Conservation (phyloP, 768 basidiomycete species). For the Auriculariales sp. region DNA sequence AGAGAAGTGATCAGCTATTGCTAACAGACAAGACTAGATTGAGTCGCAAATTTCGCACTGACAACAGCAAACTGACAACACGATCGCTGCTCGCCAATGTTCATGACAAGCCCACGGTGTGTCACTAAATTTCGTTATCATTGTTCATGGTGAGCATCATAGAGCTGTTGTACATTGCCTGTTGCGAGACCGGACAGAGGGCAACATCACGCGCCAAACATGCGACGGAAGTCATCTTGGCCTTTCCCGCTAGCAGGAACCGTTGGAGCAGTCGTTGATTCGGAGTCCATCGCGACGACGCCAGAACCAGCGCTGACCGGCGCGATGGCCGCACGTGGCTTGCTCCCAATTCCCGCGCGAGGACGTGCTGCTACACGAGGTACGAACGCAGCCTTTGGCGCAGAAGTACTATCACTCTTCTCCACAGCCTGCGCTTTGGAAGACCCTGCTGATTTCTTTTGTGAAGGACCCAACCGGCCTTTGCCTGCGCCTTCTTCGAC, state of each 20-base stretch:
- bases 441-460: background rate
- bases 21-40: too few relatives aligned
- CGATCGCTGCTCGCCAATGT: too few relatives aligned
- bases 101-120: too few relatives aligned
- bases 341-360: slow-evolving; percentile 51
- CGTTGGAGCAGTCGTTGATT: background rate
- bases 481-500: slow-evolving; percentile 26
- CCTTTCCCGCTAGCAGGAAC: slow-evolving; percentile 27
- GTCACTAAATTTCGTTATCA: too few relatives aligned
- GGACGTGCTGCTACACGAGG: slow-evolving; percentile 55
- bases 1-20: too few relatives aligned
- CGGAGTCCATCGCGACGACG: background rate
- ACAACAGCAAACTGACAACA: too few relatives aligned
- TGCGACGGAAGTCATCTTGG: slow-evolving; percentile 79
- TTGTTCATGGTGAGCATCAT: too few relatives aligned
- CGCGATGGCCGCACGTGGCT: slow-evolving; percentile 26
- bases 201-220: slow-evolving; percentile 33
- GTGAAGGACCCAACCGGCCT: background rate
- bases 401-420: slow-evolving; percentile 13
- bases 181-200: too few relatives aligned
- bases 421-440: background rate
- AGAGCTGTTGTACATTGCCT: too few relatives aligned
- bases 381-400: slow-evolving; percentile 41
- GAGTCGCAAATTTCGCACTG: too few relatives aligned
- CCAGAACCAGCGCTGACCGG: slow-evolving; percentile 9